phyloP scores from a whole-genome alignment of 2,329 filamentous ascomycete species.

The Pestalotiopsis sp. region DNA sequence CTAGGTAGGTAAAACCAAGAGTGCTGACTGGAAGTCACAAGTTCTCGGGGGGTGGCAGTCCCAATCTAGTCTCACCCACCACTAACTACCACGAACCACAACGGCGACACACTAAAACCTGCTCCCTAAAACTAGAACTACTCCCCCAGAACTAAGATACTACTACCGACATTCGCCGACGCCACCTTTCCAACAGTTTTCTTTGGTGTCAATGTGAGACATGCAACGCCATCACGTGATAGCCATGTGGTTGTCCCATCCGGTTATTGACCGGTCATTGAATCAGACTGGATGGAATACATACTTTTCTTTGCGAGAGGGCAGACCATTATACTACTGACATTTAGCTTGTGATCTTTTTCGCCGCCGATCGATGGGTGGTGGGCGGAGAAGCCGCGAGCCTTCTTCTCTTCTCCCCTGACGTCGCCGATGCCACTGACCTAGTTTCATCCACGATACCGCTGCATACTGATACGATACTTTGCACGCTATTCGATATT shows the following conservation, averaged over 20 bases:
- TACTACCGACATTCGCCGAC: not conserved
- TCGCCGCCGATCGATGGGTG: too few species aligned
- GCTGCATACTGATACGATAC: too few species aligned
- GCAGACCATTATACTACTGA: too few species aligned
- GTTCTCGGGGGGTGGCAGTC: not conserved
- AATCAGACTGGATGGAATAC: not conserved
- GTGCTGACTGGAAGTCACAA: not conserved
- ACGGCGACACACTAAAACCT: not conserved
- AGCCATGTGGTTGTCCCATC: not conserved
- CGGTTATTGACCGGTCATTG: not conserved
- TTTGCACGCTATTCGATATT: too few species aligned
- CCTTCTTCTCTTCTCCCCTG: too few species aligned
- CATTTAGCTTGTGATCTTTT: too few species aligned
- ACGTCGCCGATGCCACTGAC: too few species aligned
- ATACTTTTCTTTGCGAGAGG: too few species aligned
- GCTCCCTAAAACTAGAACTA: not conserved
- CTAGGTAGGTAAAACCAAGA: not conserved
- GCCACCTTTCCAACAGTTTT: not conserved
- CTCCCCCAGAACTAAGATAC: not conserved
- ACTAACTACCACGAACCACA: not conserved
- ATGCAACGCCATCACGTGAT: constrained; percentile 5
- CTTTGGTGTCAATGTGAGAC: constrained; percentile 12
- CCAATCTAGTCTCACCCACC: not conserved
- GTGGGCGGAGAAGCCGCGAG: too few species aligned
- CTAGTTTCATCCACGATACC: too few species aligned